Percentiles rank a stretch among this genome's conserved stretches.
phyloP scores from a whole-genome alignment of 306 rosid genomes.

The Oxytropis ochrocephala region DNA sequence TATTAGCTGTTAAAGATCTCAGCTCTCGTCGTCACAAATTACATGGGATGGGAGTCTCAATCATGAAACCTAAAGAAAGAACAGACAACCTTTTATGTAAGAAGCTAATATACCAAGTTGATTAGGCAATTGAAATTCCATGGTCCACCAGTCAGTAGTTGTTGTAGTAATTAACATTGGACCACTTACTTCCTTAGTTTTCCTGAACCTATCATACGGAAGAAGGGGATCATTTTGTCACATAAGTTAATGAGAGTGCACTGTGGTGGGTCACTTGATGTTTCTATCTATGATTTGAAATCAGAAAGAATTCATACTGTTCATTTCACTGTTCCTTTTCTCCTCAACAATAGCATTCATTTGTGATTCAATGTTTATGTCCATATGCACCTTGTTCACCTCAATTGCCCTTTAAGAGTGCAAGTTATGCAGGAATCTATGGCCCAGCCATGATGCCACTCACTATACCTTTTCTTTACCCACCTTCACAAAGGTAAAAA shows the following conservation, averaged over 20 bases:
- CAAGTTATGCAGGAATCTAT: too few relatives aligned
- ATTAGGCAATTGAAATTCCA: background rate
- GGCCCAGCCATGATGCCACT: too few relatives aligned
- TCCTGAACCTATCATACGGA: background rate
- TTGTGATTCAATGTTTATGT: background rate
- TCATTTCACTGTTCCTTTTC: background rate
- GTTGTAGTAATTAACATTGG: background rate
- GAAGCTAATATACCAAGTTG: too few relatives aligned
- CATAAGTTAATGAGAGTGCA: background rate
- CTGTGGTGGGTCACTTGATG: constrained; percentile 12
- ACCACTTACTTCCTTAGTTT: constrained; percentile 22
- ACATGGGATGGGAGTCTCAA: too few relatives aligned
- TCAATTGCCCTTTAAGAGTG: background rate
- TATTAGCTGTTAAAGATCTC: too few relatives aligned
- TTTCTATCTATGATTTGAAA: background rate
- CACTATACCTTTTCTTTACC: too few relatives aligned
- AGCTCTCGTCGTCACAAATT: too few relatives aligned
- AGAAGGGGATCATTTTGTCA: background rate
- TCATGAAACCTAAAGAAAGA: too few relatives aligned
- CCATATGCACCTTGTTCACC: background rate
- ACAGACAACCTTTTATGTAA: too few relatives aligned
- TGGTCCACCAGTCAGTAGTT: constrained; percentile 8
- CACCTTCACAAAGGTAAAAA: too few relatives aligned
- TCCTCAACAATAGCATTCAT: background rate
- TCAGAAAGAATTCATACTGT: background rate